Conservation (phyloP, 371 early-diverging fungal genomes). For the Mucor lusitanicus region DNA sequence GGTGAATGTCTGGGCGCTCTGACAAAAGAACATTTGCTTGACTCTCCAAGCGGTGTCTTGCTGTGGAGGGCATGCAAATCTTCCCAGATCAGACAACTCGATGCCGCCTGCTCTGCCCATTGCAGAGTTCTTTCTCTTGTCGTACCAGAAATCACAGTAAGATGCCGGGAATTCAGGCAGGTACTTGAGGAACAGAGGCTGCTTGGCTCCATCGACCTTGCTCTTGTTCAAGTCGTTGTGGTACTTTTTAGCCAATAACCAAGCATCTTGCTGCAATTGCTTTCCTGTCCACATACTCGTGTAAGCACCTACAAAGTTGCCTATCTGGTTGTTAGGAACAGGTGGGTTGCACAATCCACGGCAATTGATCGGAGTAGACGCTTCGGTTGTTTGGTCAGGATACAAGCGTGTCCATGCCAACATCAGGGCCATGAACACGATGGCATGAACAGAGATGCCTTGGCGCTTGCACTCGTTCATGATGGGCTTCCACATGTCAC, state of each 20-base stretch:
- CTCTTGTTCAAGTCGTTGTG: constrained; percentile 14
- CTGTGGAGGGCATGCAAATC: neutral
- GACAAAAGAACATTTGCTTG: constrained; percentile 33
- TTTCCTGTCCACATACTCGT: constrained; percentile 18
- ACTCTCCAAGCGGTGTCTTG: constrained; percentile 15
- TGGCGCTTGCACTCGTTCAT: constrained; percentile 19
- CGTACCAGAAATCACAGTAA: constrained; percentile 29
- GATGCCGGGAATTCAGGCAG: constrained; percentile 32
- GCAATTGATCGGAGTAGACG: constrained; percentile 38
- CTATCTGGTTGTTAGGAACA: constrained; percentile 29
- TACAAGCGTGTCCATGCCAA: constrained; percentile 35
- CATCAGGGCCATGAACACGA: constrained; percentile 24
- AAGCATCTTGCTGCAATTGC: constrained; percentile 18
- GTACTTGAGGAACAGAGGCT: constrained; percentile 19
- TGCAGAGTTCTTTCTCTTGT: constrained; percentile 14
- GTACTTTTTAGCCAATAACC: constrained; percentile 32
- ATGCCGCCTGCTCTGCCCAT: constrained; percentile 43
- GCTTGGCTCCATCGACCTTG: constrained; percentile 21
- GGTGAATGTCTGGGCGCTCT: constrained; percentile 36
- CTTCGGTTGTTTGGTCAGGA: constrained; percentile 10
- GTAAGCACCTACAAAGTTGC: constrained; percentile 43
- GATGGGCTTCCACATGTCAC: constrained; percentile 14
- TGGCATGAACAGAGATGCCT: constrained; percentile 36
- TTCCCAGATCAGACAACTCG: constrained; percentile 46
- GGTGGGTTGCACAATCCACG: constrained; percentile 37